Evolutionary conservation across 83 land plant species (phyloP), one percentile per base, ranked within the genome.

Genomic region (Isoetes engelmannii): DNA sequence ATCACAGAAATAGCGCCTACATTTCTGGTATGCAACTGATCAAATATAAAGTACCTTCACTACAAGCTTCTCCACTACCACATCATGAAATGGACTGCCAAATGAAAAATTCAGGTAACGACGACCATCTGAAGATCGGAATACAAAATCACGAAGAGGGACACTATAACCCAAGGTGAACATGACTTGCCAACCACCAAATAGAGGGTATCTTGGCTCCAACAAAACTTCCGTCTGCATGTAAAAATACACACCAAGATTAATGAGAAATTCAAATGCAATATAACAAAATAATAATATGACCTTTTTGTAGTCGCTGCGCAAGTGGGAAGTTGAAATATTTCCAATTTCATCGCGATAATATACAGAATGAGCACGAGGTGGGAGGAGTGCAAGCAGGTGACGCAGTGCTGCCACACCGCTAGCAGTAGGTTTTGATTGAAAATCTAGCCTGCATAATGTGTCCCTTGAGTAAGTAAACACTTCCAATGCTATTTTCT

Each of bases 341-440:
- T 95, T 95, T 43, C 99, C 99, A 76, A 95, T 95, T 48, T 86
- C 92, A 85, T 95, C 99, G 61, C 99, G 84, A 46, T 87, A 95
- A 68, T 92, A 95, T 48, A 92, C 83, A 28, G 99, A 91, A 81
- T 89, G 93, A 48, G 97, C 92, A 58, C 91, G 76, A 62, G 94
- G 92, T 5, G 99, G 99, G 69, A 95, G 76, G 69, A 74, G 81
- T 9, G 89, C 97, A 67, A 81, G 59, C 61, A 95, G 86, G 62
- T 69, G 57, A 19, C 78, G 86, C 66, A 95, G 79, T 37, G 97
- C 85, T 64, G 99, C 77, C 48, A 75, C 80, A 44, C 93, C 94
- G 74, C 82, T 77, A 8, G 71, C 42, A 45, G 61, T 42, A 13
- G 84, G 84, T 74, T 84, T 86, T 15, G 86, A 77, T 73, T 95